Evolutionary conservation across 2,329 filamentous ascomycete species (phyloP).

Genomic region (Fusarium vanettenii): DNA sequence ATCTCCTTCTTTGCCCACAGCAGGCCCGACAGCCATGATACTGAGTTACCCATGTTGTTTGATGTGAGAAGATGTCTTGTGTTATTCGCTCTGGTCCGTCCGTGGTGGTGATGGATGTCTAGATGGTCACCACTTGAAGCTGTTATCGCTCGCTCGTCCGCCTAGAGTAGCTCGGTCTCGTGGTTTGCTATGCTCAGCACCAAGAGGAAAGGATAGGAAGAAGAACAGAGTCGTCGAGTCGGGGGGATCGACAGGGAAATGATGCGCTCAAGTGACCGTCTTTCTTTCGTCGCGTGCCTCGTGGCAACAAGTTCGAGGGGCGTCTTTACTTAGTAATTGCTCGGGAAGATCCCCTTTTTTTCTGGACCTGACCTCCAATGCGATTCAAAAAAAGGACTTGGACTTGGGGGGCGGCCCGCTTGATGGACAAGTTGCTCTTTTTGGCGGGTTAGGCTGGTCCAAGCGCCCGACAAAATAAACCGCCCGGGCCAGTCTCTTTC

Average conservation of each 20-base stretch:
- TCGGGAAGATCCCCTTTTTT: slow-evolving; percentile 48
- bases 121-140: slow-evolving; percentile 5
- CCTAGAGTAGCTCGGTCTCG: slow-evolving; percentile 11
- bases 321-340: slow-evolving; percentile 35
- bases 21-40: slow-evolving; percentile 78
- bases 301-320: slow-evolving; percentile 30
- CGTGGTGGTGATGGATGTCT: slow-evolving; percentile 1
- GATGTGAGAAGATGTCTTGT: slow-evolving; percentile 6
- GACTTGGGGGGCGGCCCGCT: slow-evolving; percentile 31
- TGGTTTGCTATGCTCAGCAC: not conserved
- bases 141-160: not conserved
- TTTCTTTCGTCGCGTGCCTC: slow-evolving; percentile 34
- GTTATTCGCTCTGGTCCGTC: slow-evolving; percentile 19
- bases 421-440: slow-evolving; percentile 45
- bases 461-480: slow-evolving; percentile 46
- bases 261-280: slow-evolving; percentile 11
- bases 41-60: slow-evolving; percentile 69
- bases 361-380: slow-evolving; percentile 35
- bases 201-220: slow-evolving; percentile 2
- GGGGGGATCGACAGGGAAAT: not conserved
- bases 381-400: slow-evolving; percentile 37
- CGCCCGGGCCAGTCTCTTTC: slow-evolving; percentile 7
- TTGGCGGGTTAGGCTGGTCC: slow-evolving; percentile 42
- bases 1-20: slow-evolving; percentile 98
- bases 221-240: slow-evolving; percentile 3